Base-by-base conservation (phyloP, 208 protist species). In the Trypanosoma caninum region DNA sequence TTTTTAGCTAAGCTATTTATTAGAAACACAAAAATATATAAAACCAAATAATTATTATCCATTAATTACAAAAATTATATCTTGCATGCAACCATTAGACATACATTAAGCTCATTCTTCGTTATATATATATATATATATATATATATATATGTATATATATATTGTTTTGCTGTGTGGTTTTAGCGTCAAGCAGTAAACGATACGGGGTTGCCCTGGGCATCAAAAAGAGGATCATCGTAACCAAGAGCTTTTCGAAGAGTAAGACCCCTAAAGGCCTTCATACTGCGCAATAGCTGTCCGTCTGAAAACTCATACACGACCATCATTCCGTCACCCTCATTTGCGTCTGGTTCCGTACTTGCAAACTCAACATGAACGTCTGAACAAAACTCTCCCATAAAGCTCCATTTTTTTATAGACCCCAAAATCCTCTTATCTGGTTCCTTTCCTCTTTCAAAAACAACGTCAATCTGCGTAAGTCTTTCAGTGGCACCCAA, bases 401-500 rank as follows among this genome's bases (percentile, higher is more conserved):
- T 84, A 59, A 88, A 95, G 65, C 82, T 91, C 86, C 89, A 95
- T 10, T 68, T 78, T 68, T 92, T 73, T 10, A 95, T 74, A 45
- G 77, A 76, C 16, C 74, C 58, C 57, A 90, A 78, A 46, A 93
- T 86, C 7, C 52, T 71, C 27, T 54, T 41, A 52, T 74, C 53
- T 3, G 81, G 76, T 54, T 89, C 85, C 56, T 85, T 86, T 16
- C 33, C 62, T 10, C 69, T 44, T 13, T 64, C 58, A 52, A 74
- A 58, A 20, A 95, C 76, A 4, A 95, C 79, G 54, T 95, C 89
- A 50, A 95, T 89, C 63, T 90, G 85, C 2, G 89, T 93, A 69
- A 90, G 76, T 51, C 76, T 83, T 60, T 89, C 70, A 23, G 80
- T 41, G 2, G 65, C 75, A 14, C 85, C 84, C 31, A 89, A 42